Conservation (phyloP, 1,139 yeast genomes). For the Protomyces arabidopsidicola region DNA sequence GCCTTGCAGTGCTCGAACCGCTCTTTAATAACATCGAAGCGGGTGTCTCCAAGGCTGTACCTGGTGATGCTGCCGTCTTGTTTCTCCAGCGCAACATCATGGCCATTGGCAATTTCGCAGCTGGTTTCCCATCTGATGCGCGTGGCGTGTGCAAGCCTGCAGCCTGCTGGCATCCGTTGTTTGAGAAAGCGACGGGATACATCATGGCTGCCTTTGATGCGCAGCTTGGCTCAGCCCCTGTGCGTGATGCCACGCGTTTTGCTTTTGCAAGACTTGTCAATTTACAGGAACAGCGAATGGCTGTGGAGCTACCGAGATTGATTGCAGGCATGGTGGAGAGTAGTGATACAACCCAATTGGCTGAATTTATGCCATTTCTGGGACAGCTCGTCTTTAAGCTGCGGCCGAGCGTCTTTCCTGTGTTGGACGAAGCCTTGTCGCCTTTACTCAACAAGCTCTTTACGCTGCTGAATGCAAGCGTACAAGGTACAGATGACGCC, state of each 20-base stretch:
- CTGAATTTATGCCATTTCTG: constrained; percentile 76
- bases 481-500: constrained; percentile 45
- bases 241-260: constrained; percentile 82
- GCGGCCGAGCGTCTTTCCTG: constrained; percentile 62
- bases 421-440: constrained; percentile 65
- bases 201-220: constrained; percentile 77
- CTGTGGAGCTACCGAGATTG: constrained; percentile 62
- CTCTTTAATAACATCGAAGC: constrained; percentile 68
- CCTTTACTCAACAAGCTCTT: constrained; percentile 70
- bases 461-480: constrained; percentile 48
- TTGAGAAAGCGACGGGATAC: constrained; percentile 72
- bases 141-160: constrained; percentile 39
- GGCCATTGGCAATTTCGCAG: constrained; percentile 84
- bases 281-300: constrained; percentile 54
- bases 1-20: constrained; percentile 66
- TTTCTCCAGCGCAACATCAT: constrained; percentile 82
- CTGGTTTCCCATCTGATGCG: constrained; percentile 57
- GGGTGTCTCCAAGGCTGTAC: constrained; percentile 41
- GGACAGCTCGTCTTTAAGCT: constrained; percentile 84
- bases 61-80: constrained; percentile 47
- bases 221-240: constrained; percentile 58
- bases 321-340: constrained; percentile 69
- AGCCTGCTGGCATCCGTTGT: constrained; percentile 45
- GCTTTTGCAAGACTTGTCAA: constrained; percentile 84
- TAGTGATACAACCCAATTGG: constrained; percentile 60